phyloP scores from a whole-genome alignment of 106 monocot genomes.

The Allium sativum region DNA sequence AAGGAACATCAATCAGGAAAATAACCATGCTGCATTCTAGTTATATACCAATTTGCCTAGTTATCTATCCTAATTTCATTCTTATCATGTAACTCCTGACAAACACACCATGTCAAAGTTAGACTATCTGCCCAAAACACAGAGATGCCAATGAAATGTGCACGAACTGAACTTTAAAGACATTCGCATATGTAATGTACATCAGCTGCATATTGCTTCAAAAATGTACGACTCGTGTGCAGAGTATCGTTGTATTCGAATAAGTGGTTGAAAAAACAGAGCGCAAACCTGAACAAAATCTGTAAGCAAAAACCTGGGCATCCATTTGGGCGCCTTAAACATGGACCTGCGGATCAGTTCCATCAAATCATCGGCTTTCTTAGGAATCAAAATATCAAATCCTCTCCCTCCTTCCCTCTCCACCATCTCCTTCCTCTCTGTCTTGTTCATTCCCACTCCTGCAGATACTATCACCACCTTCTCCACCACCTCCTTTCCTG shows the following conservation, averaged over 20 bases:
- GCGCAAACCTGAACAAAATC: slow-evolving; percentile 48
- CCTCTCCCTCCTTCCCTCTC: slow-evolving; percentile 36
- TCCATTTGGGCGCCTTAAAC: slow-evolving; percentile 32
- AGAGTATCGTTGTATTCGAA: not conserved
- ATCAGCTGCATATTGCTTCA: too few relatives aligned
- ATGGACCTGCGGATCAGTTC: slow-evolving; percentile 32
- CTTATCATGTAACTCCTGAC: too few relatives aligned
- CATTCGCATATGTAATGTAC: too few relatives aligned
- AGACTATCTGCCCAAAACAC: too few relatives aligned
- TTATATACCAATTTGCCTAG: too few relatives aligned
- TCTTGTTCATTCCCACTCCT: slow-evolving; percentile 22
- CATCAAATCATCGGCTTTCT: slow-evolving; percentile 34
- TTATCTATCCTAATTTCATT: too few relatives aligned
- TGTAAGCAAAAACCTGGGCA: slow-evolving; percentile 49
- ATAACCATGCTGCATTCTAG: too few relatives aligned
- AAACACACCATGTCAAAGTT: too few relatives aligned
- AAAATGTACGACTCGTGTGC: too few relatives aligned
- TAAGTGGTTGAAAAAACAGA: not conserved
- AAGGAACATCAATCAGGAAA: too few relatives aligned
- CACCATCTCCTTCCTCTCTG: slow-evolving; percentile 25
- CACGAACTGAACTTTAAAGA: too few relatives aligned
- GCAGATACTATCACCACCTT: slow-evolving; percentile 39
- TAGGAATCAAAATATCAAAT: slow-evolving; percentile 43
- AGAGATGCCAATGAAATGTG: too few relatives aligned
- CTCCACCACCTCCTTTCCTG: slow-evolving; percentile 19